phyloP scores from a whole-genome alignment of 768 basidiomycete species.

The Suillus bovinus region DNA sequence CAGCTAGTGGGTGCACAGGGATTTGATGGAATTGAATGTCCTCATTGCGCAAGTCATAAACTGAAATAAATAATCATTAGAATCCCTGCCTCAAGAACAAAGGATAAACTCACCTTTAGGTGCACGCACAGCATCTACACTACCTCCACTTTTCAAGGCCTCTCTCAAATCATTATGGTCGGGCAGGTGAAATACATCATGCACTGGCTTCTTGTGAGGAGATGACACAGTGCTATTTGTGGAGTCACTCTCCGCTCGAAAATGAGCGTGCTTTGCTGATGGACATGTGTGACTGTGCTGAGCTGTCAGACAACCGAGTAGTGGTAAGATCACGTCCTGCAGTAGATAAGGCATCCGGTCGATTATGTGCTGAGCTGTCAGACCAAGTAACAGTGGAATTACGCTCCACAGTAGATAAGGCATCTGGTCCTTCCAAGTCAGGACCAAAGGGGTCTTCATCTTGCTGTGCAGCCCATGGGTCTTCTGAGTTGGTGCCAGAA shows the following conservation, averaged over 20 bases:
- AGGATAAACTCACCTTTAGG: constrained; percentile 2
- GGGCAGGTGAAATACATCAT: background rate
- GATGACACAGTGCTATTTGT: background rate
- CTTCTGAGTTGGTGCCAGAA: background rate
- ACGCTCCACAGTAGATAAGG: too few relatives aligned
- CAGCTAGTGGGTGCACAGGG: background rate
- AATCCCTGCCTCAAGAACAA: background rate
- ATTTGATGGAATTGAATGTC: constrained; percentile 5
- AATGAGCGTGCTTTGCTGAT: background rate
- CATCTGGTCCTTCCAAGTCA: too few relatives aligned
- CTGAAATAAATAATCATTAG: background rate
- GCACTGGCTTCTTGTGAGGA: background rate
- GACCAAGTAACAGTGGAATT: too few relatives aligned
- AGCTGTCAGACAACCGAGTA: too few relatives aligned
- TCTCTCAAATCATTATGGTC: background rate
- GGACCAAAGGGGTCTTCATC: background rate
- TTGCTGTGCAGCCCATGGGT: too few relatives aligned
- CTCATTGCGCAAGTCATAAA: background rate
- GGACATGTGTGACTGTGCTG: background rate
- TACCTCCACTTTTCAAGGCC: constrained; percentile 7
- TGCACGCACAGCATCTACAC: constrained; percentile 2
- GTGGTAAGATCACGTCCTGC: too few relatives aligned
- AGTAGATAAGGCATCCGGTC: too few relatives aligned
- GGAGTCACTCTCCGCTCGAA: background rate
- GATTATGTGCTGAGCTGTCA: too few relatives aligned